Conservation (phyloP, 2,329 filamentous ascomycete species). For the Mycosphaerella arachidis region DNA sequence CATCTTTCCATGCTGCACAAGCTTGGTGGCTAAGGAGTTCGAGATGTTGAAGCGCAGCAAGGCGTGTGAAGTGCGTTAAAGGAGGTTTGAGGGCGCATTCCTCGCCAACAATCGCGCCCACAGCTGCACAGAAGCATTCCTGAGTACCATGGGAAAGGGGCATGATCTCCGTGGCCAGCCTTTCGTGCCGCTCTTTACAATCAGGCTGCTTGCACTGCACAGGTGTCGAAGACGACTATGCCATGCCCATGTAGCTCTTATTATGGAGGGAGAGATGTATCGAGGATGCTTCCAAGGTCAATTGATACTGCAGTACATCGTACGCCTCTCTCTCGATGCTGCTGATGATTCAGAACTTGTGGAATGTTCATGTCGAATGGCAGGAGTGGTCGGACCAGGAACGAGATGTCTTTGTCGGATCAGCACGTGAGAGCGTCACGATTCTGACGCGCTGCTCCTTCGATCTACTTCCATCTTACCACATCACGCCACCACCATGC, state of each 20-base stretch:
- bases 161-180: not conserved
- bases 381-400: too few relatives aligned
- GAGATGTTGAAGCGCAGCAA: slow-evolving; percentile 9
- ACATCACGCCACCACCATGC: not conserved
- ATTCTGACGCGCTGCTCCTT: not conserved
- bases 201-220: too few relatives aligned
- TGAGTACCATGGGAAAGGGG: not conserved
- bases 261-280: too few relatives aligned
- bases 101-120: slow-evolving; percentile 5
- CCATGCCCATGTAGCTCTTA: too few relatives aligned
- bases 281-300: too few relatives aligned
- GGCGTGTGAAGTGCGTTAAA: not conserved
- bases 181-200: not conserved
- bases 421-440: too few relatives aligned
- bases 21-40: slow-evolving; percentile 10
- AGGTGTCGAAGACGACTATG: too few relatives aligned
- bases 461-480: not conserved
- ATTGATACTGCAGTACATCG: too few relatives aligned
- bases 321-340: too few relatives aligned
- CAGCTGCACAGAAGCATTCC: slow-evolving; percentile 13
- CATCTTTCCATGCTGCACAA: slow-evolving; percentile 9
- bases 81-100: slow-evolving; percentile 15
- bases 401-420: too few relatives aligned
- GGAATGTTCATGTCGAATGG: too few relatives aligned
- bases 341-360: too few relatives aligned